Conservation (phyloP, 768 basidiomycete genomes). For the Cystofilobasidium macerans region DNA sequence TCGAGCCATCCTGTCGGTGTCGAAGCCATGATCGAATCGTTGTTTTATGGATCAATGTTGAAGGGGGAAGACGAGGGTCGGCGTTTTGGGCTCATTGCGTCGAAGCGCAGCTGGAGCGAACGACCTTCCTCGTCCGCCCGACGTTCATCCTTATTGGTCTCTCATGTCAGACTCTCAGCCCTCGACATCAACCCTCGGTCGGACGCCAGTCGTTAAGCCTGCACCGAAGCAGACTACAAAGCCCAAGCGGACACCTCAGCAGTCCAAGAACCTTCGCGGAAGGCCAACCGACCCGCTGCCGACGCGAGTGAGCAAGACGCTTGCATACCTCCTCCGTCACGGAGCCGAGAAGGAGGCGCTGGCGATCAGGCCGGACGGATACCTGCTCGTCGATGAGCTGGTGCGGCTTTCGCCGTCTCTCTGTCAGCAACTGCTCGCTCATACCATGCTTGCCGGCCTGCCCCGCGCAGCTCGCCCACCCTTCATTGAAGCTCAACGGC, state of each 20-base stretch:
- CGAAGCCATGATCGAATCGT: neutral
- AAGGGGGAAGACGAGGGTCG: neutral
- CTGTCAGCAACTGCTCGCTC: neutral
- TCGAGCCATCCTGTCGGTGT: neutral
- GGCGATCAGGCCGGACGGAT: conserved; percentile 71
- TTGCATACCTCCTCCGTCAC: conserved; percentile 86
- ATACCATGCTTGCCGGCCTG: neutral
- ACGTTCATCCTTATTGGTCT: too few species aligned
- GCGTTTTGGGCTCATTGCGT: too few species aligned
- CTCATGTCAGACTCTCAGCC: too few species aligned
- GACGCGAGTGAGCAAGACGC: conserved; percentile 58
- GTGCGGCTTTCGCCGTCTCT: conserved; percentile 45
- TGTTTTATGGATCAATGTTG: too few species aligned
- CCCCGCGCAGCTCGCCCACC: conserved; percentile 48
- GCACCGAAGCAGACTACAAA: neutral
- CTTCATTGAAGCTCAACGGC: conserved; percentile 55
- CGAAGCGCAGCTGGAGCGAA: too few species aligned
- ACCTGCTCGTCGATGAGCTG: conserved; percentile 66
- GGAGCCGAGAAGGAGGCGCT: conserved; percentile 68
- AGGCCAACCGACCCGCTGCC: neutral
- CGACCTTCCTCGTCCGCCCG: too few species aligned
- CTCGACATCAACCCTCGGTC: too few species aligned
- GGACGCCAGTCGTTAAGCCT: neutral
- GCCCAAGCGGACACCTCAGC: conserved; percentile 9
- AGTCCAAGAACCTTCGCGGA: conserved; percentile 2